Evolutionary conservation across 306 rosid genomes (phyloP), one percentile per base, ranked within the genome.

Genomic region (Fragaria vesca): DNA sequence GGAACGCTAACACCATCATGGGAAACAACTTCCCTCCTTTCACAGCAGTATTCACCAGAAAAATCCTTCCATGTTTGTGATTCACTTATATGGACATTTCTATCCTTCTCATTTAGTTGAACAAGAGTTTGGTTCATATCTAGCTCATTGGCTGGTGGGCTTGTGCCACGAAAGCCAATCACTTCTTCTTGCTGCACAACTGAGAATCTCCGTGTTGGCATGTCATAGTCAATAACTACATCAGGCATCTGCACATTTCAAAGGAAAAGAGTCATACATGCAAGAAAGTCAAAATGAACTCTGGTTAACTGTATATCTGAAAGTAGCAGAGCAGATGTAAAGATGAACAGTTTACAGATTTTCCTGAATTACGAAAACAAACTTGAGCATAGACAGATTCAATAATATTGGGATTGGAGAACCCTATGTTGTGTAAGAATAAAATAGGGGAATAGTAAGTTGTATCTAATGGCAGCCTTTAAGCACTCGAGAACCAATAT

Each of bases 171-270:
- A 81, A 72, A 76, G 78, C 79, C 84, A 46, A 45, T 83, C 78
- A 92, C 89, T 87, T 92, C 95, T 80, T 95, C 97, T 89, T 91
- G 97, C 80, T 92, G 97, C 76, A 87, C 88, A 77, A 92, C 70
- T 21, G 88, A 87, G 81, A 85, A 89, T 76, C 81, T 82, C 79
- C 83, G 86, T 55, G 79, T 88, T 43, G 93, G 87, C 93, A 95
- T 91, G 87, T 92, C 89, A 71, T 92, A 95, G 75, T 95, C 97
- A 78, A 92, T 93, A 79, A 95, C 81, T 62, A 89, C 79, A 91
- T 92, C 98, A 13, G 98, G 97, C 91, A 95, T 89, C 98, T 90
- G 91, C 81, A 75, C 42, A 72, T 26, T 46, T 79, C 43, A 54
- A 72, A 21, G 55, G 80, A 9, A 79, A 21, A 65, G 50, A 71